Percentiles rank a stretch among this genome's conserved stretches.
Evolutionary conservation across 345 rosid species (phyloP).

Genomic region (Citrus trifoliata): DNA sequence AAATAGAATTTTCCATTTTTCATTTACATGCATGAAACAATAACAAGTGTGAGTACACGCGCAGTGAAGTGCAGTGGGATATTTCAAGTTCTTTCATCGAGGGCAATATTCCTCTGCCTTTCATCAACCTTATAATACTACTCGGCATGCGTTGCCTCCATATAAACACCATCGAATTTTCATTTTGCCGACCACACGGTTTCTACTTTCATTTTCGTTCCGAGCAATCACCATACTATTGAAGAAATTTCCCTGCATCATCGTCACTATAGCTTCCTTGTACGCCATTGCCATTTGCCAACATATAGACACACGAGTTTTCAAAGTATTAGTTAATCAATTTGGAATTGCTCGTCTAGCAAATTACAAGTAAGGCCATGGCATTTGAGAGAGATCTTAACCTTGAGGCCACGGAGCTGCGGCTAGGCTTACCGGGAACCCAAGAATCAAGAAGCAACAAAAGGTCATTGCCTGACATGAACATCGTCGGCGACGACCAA

Average conservation of each 20-base stretch:
- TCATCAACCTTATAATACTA: not conserved
- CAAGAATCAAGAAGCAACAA: constrained; percentile 25
- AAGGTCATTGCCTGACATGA: constrained; percentile 36
- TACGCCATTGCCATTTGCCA: not conserved
- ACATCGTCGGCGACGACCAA: not conserved
- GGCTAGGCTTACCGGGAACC: constrained; percentile 41
- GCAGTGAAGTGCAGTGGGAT: constrained; percentile 2
- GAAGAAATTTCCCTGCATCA: not conserved
- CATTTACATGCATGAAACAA: not conserved
- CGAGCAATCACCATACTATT: not conserved
- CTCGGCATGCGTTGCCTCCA: not conserved
- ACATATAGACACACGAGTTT: too few relatives aligned
- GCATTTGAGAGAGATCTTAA: constrained; percentile 36
- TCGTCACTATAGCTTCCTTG: not conserved
- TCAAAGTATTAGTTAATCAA: too few relatives aligned
- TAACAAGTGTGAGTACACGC: constrained; percentile 18
- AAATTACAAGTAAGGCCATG: constrained; percentile 1
- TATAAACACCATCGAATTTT: constrained; percentile 16
- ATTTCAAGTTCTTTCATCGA: not conserved
- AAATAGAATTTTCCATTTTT: too few relatives aligned
- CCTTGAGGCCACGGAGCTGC: constrained; percentile 45
- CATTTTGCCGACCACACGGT: not conserved
- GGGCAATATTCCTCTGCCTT: not conserved
- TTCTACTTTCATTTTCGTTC: not conserved
- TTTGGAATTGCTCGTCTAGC: not conserved